These are phyloP conservation scores for Claviceps citrina DNA, from an alignment of 2,329 filamentous ascomycete genomes.

Conservation along the genomic window DNA sequence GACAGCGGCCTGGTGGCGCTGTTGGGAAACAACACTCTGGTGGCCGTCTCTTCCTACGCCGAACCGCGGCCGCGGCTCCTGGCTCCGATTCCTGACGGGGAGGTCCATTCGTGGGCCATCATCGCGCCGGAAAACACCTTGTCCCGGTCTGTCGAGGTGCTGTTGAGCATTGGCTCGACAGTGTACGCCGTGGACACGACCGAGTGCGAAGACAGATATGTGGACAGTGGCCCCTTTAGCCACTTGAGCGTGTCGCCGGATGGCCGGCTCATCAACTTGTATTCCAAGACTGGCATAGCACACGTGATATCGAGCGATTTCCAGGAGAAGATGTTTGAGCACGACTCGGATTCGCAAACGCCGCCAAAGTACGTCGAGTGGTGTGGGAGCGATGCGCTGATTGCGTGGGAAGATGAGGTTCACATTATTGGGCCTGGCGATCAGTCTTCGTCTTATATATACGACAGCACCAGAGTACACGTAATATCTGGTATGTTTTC, in stretches of 20 bases:
- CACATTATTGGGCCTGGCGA: constrained; percentile 81
- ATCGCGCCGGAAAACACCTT: constrained; percentile 79
- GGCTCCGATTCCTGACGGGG: constrained; percentile 58
- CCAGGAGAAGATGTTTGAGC: constrained; percentile 79
- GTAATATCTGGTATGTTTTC: constrained; percentile 59
- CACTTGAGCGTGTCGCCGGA: constrained; percentile 86
- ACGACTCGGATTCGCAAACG: constrained; percentile 74
- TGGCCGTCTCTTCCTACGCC: constrained; percentile 76
- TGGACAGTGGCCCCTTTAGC: constrained; percentile 83
- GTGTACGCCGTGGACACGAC: constrained; percentile 76
- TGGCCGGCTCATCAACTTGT: constrained; percentile 74
- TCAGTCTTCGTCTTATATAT: constrained; percentile 63
- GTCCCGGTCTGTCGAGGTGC: constrained; percentile 81
- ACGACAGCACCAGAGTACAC: constrained; percentile 79
- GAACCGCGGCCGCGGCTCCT: constrained; percentile 80
- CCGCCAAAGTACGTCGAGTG: constrained; percentile 79
- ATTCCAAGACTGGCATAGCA: constrained; percentile 68
- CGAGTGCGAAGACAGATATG: constrained; percentile 78
- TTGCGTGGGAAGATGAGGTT: constrained; percentile 96
- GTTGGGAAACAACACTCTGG: constrained; percentile 70
- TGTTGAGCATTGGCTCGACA: constrained; percentile 71
- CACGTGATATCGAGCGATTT: constrained; percentile 95
- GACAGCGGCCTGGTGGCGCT: constrained; percentile 83
- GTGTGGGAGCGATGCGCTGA: constrained; percentile 89
- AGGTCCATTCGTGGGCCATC: constrained; percentile 76